Evolutionary conservation across 257 asterid species (phyloP), one percentile per base, ranked within the genome.

Genomic region (Solanum ossicruentum): DNA sequence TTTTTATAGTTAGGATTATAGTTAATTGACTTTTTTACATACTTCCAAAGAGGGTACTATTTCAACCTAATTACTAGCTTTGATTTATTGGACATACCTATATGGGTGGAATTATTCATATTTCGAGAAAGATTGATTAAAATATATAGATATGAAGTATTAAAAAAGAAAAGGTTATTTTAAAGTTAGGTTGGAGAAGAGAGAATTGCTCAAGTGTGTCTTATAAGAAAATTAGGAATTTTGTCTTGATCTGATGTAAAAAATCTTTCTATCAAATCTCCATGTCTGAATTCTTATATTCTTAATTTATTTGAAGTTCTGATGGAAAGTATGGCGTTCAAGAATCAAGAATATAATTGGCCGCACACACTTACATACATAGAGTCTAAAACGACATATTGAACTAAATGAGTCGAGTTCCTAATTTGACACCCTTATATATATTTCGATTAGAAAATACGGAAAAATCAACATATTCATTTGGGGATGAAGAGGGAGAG

Each of bases 211-310:
- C 4, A 51, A 10, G 12, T 12, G 2, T 4, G 39, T 43, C 10
- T 51, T 51, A 51, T 51, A 51, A 51, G 55, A 13, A 51, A 1
- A 61, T 11, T 0, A 21, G 0, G 9, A 0, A 21, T 21, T 11
- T 61, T 5, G 0, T 11, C 36, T 2, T 0, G 0, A 2, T 61
- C 0, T 5, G 1, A 21, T 21, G 69, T 11, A 2, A 0, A 0
- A 10, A 61, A 21, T 61, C 69, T 61, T 61, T 61, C 17, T 16
- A 21, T 61, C 36, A 21, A 61, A 8, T 23, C 16, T 7, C 63
- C 16, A 21, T 12, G 1, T 2, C 2, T n/a, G 8, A 0, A 47
- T 47, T 47, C 4, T 0, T 10, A 47, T 10, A 47, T 9, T 47
- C 36, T 32, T 32, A 32, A 32, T 32, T 32, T 32, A 32, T 32